Evolutionary conservation across 225 moss, liverwort and hornwort genomes (phyloP).

Genomic region (Polytrichum commune): DNA sequence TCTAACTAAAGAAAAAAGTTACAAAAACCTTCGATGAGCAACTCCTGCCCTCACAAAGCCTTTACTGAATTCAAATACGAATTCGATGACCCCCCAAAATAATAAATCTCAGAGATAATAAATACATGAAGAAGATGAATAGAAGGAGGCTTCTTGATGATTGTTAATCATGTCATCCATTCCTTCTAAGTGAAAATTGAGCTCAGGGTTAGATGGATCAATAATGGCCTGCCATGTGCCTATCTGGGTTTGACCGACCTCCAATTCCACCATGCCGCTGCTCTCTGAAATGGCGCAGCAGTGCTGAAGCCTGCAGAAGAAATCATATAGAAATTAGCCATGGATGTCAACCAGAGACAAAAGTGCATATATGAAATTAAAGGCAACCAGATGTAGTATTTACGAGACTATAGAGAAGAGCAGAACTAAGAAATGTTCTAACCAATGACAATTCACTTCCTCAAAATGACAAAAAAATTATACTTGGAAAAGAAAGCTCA

Average conservation of each 20-base stretch:
- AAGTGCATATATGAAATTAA: constrained; percentile 46
- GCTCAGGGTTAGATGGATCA: constrained; percentile 6
- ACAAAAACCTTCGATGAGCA: neutral
- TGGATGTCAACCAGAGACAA: constrained; percentile 43
- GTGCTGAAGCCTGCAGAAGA: constrained; percentile 73
- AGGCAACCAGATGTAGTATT: constrained; percentile 49
- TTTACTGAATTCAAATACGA: constrained; percentile 2
- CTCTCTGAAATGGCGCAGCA: constrained; percentile 92
- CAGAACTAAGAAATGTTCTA: no score
- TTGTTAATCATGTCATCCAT: constrained; percentile 12
- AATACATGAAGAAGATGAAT: constrained; percentile 7
- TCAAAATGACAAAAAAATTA: no score
- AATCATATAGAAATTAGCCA: neutral
- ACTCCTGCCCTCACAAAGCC: constrained; percentile 2
- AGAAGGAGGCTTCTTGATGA: constrained; percentile 9
- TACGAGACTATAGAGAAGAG: constrained; percentile 25
- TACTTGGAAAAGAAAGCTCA: no score
- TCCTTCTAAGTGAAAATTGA: constrained; percentile 2
- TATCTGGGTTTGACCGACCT: constrained; percentile 73
- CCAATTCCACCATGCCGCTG: constrained; percentile 88
- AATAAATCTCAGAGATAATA: constrained; percentile 7
- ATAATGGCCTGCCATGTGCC: constrained; percentile 64
- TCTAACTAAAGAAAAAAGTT: neutral
- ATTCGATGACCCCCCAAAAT: constrained; percentile 1
- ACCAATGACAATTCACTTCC: no score